These are phyloP conservation scores for Sphaerulina musiva DNA, from an alignment of 2,329 filamentous ascomycete genomes.

Conservation along the genomic window DNA sequence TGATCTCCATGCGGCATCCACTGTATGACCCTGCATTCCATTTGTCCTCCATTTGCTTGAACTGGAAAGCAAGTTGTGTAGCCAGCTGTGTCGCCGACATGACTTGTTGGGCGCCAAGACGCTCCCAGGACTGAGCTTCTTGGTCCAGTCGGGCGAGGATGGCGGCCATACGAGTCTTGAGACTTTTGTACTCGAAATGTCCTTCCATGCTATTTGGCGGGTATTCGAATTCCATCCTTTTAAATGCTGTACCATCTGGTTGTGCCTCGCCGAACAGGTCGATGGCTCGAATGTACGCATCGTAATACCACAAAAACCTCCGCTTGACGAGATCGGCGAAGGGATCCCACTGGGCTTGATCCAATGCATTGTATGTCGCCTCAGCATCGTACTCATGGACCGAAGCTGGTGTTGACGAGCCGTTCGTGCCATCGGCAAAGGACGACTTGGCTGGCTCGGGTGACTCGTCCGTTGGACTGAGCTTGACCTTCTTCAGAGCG, in stretches of 20 bases:
- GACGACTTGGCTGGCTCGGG: slow-evolving; percentile 12
- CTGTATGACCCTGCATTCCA: slow-evolving; percentile 59
- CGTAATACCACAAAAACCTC: slow-evolving; percentile 92
- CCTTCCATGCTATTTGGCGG: slow-evolving; percentile 76
- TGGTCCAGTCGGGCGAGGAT: slow-evolving; percentile 65
- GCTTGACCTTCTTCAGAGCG: slow-evolving; percentile 18
- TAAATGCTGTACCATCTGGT: slow-evolving; percentile 55
- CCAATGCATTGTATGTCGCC: slow-evolving; percentile 26
- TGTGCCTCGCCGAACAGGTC: slow-evolving; percentile 57
- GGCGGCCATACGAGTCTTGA: slow-evolving; percentile 61
- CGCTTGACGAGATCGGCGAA: slow-evolving; percentile 88
- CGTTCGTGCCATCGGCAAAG: slow-evolving; percentile 9
- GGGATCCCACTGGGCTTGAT: slow-evolving; percentile 61
- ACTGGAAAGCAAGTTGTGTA: slow-evolving; percentile 75
- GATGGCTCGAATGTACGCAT: slow-evolving; percentile 71
- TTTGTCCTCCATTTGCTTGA: slow-evolving; percentile 69
- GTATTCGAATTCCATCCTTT: slow-evolving; percentile 83
- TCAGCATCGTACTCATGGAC: slow-evolving; percentile 39
- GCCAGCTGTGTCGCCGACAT: slow-evolving; percentile 46
- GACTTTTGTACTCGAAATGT: slow-evolving; percentile 69
- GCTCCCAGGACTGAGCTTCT: slow-evolving; percentile 66
- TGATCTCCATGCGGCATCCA: slow-evolving; percentile 65
- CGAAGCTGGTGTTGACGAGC: slow-evolving; percentile 20
- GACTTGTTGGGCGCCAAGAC: slow-evolving; percentile 58
- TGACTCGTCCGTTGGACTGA: slow-evolving; percentile 5